Conservation (phyloP, 305 asterid genomes). For the Rubia tinctorum region DNA sequence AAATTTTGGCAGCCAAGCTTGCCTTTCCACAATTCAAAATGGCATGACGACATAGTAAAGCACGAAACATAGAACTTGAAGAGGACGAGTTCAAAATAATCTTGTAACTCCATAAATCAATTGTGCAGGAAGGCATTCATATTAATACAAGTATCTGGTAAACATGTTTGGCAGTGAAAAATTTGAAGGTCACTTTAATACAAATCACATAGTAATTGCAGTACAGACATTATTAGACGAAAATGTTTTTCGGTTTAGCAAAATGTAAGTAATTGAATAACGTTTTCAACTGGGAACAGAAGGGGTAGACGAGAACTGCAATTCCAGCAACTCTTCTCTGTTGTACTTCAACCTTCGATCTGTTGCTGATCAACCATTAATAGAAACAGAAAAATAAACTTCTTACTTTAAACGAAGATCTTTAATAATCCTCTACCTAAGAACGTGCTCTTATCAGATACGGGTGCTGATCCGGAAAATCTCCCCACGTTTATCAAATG, state of each 20-base stretch:
- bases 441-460: slow-evolving; percentile 21
- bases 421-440: slow-evolving; percentile 43
- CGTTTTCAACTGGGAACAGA: slow-evolving; percentile 22
- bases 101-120: not conserved
- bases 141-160: not conserved
- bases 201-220: no score
- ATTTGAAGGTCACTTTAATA: no score
- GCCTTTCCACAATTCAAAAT: no score
- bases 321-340: slow-evolving; percentile 58
- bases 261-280: slow-evolving; percentile 20
- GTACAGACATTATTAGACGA: not conserved
- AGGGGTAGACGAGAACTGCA: slow-evolving; percentile 42
- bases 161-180: no score
- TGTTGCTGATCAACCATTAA: slow-evolving; percentile 29
- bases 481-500: slow-evolving; percentile 31
- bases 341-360: slow-evolving; percentile 91
- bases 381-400: not conserved
- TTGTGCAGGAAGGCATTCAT: not conserved
- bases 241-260: not conserved
- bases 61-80: not conserved
- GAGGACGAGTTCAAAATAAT: not conserved
- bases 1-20: no score
- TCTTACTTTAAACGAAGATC: not conserved
- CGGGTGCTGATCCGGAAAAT: slow-evolving; percentile 29
- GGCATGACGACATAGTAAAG: no score